Conservation (phyloP, 805 yeast species). For the Saccharomycopsis olivae region DNA sequence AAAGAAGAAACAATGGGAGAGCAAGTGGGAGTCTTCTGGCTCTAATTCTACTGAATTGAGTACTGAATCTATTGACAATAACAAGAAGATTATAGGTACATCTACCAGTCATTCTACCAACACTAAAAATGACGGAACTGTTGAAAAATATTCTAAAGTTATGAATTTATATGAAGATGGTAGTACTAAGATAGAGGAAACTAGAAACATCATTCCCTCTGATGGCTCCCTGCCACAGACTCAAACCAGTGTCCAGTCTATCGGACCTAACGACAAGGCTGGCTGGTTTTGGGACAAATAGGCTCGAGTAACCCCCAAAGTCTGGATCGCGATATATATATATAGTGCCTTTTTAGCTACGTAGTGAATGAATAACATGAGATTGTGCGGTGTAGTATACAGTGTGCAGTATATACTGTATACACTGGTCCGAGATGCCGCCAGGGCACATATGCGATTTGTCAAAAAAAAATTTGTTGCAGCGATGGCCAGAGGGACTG, state of each 20-base stretch:
- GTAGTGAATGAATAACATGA: too few species aligned
- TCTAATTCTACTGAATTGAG: neutral
- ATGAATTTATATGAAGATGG: constrained; percentile 36
- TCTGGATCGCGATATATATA: too few species aligned
- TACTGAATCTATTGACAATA: neutral
- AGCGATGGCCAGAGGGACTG: too few species aligned
- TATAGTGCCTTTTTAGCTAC: too few species aligned
- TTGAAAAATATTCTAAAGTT: constrained; percentile 29
- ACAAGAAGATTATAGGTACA: constrained; percentile 27
- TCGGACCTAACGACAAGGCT: constrained; percentile 5
- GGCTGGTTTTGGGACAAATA: constrained; percentile 20
- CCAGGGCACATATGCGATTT: neutral
- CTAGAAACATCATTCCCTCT: constrained; percentile 25
- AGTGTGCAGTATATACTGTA: too few species aligned
- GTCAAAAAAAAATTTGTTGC: neutral
- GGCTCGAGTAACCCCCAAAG: too few species aligned
- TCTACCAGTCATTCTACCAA: constrained; percentile 28
- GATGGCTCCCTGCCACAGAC: constrained; percentile 29
- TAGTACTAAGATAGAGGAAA: constrained; percentile 22
- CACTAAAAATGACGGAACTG: constrained; percentile 23
- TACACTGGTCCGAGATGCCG: too few species aligned
- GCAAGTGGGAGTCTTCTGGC: neutral
- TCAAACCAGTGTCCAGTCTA: constrained; percentile 19
- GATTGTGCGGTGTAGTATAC: too few species aligned
- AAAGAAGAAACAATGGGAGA: constrained; percentile 3